A percentile compares a stretch with the other conserved stretches of the same genome.
Conservation (phyloP, 1,284 basidiomycete species). For the Marasmius fiardii region DNA sequence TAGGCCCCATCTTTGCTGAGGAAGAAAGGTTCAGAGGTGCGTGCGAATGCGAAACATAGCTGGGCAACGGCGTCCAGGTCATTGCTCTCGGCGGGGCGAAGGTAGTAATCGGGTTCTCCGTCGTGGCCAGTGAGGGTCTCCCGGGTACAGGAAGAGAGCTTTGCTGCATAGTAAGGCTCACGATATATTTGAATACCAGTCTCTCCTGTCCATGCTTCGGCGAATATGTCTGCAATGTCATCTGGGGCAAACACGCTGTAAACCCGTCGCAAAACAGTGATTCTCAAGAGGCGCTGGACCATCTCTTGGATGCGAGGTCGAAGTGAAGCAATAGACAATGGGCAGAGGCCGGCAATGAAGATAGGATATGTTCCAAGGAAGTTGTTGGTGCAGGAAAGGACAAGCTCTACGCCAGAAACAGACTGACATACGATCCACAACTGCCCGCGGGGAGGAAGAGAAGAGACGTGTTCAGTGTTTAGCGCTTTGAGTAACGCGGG, state of each 20-base stretch:
- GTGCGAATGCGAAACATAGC: constrained; percentile 55
- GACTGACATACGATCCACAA: constrained; percentile 51
- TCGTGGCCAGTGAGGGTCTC: constrained; percentile 30
- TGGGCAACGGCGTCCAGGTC: constrained; percentile 39
- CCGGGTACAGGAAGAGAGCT: constrained; percentile 50
- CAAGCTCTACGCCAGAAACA: constrained; percentile 38
- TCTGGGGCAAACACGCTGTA: constrained; percentile 67
- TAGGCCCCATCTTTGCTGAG: constrained; percentile 39
- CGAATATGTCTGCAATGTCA: constrained; percentile 45
- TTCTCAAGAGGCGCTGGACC: constrained; percentile 24
- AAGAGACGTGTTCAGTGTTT: constrained; percentile 4
- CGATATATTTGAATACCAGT: constrained; percentile 35
- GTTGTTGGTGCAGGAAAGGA: constrained; percentile 56
- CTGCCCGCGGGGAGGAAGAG: constrained; percentile 20
- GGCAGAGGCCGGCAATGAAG: constrained; percentile 46
- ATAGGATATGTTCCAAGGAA: constrained; percentile 53
- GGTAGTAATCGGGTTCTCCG: not conserved
- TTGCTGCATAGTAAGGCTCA: constrained; percentile 61
- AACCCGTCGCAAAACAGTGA: constrained; percentile 37
- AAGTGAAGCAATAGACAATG: constrained; percentile 31
- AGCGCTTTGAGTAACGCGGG: constrained; percentile 7
- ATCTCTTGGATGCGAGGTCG: constrained; percentile 32
- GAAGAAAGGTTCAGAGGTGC: constrained; percentile 50
- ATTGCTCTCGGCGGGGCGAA: not conserved
- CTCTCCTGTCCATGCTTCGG: constrained; percentile 39